Conservation (phyloP, 495 filamentous ascomycete genomes). For the Talaromyces thailandensis region DNA sequence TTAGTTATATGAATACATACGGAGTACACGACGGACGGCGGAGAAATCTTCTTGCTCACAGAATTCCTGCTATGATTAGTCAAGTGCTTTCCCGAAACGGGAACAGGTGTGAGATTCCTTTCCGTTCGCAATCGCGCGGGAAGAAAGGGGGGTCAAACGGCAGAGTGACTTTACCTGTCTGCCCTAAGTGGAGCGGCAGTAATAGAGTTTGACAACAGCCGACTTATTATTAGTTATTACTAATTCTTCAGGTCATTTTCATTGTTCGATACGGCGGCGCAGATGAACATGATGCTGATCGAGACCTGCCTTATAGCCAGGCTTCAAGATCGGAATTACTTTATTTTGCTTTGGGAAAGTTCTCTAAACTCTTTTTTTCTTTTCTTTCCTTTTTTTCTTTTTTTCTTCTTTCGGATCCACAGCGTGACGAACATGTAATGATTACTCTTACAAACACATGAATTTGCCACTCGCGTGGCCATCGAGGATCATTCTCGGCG, state of each 20-base stretch:
- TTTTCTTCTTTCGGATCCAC: background rate
- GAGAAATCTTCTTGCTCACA: no score
- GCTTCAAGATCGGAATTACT: background rate
- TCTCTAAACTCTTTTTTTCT: background rate
- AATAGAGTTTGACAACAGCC: background rate
- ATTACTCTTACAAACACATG: background rate
- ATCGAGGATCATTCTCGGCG: background rate
- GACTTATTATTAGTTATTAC: no score
- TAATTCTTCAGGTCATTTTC: background rate
- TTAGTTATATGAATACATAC: background rate
- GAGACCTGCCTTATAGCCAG: background rate
- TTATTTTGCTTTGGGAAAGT: background rate
- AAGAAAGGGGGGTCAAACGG: background rate
- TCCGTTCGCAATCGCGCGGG: background rate
- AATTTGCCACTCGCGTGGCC: background rate
- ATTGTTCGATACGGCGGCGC: background rate
- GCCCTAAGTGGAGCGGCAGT: background rate
- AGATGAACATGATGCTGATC: background rate
- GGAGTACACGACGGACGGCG: no score
- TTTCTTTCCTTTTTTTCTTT: background rate
- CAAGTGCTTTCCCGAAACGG: background rate
- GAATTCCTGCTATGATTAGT: no score
- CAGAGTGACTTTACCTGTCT: background rate
- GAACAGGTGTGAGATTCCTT: background rate
- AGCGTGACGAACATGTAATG: background rate